Conservation (phyloP, 192 early-diverging fungal species). For the Phlyctochytrium planicorne region DNA sequence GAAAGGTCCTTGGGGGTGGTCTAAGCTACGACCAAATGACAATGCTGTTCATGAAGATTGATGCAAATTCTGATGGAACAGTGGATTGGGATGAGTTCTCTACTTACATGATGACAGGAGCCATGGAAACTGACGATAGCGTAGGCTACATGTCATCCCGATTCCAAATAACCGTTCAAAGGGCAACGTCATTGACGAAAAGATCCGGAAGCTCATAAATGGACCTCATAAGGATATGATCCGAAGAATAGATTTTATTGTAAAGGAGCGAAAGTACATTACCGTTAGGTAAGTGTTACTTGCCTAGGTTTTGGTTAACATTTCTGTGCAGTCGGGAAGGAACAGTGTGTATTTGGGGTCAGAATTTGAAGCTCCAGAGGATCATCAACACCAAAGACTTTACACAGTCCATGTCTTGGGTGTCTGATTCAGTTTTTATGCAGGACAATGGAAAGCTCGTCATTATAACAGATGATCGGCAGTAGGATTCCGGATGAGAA, state of each 20-base stretch:
- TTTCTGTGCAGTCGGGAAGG: conserved; percentile 61
- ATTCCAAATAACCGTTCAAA: conserved; percentile 19
- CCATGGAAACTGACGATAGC: conserved; percentile 46
- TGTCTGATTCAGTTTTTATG: conserved; percentile 53
- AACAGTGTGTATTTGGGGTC: conserved; percentile 52
- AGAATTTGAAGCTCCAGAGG: conserved; percentile 54
- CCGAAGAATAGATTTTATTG: conserved; percentile 53
- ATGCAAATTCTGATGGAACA: conserved; percentile 64
- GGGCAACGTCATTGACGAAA: conserved; percentile 55
- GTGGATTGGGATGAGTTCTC: conserved; percentile 69
- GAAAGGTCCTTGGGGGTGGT: conserved; percentile 55
- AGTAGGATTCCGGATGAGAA: conserved; percentile 31
- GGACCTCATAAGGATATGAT: conserved; percentile 62
- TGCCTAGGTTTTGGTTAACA: neutral
- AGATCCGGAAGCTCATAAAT: conserved; percentile 41
- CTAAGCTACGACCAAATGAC: conserved; percentile 65
- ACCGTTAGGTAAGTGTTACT: conserved; percentile 46
- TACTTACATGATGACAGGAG: conserved; percentile 62
- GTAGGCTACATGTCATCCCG: neutral
- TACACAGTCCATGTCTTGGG: conserved; percentile 46
- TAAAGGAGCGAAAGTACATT: conserved; percentile 62
- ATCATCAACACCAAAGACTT: conserved; percentile 50
- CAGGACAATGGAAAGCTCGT: conserved; percentile 54
- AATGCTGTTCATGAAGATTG: conserved; percentile 71
- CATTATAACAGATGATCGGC: conserved; percentile 58